Percentiles rank a stretch among this genome's conserved stretches.
phyloP scores from a whole-genome alignment of 2,329 filamentous ascomycete genomes.

The Stenocarpella maydis region DNA sequence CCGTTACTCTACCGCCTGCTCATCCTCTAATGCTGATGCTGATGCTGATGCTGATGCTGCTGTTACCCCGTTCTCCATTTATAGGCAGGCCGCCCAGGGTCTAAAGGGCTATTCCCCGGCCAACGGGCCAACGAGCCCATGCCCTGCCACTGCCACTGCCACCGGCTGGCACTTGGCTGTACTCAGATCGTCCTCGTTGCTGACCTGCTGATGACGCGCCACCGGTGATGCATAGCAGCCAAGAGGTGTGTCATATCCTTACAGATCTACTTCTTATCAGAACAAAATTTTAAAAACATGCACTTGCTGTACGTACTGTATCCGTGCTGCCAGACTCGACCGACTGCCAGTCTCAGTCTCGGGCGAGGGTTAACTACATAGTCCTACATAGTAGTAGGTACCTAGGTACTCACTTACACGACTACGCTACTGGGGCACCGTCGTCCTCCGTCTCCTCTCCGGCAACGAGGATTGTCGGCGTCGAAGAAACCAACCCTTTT shows the following conservation, averaged over 20 bases:
- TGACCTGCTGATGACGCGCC: slow-evolving; percentile 42
- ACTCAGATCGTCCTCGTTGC: neutral
- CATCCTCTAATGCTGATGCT: no score
- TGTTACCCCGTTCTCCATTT: neutral
- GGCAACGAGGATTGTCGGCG: neutral
- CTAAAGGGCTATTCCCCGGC: slow-evolving; percentile 3
- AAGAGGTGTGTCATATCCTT: slow-evolving; percentile 18
- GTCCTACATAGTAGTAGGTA: no score
- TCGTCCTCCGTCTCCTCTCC: neutral
- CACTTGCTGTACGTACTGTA: neutral
- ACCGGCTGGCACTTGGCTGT: neutral
- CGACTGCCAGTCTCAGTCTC: neutral
- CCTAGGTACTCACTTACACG: no score
- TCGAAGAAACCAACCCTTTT: neutral
- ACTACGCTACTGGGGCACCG: no score
- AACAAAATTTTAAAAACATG: neutral
- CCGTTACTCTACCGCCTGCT: neutral
- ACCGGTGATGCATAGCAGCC: slow-evolving; percentile 38
- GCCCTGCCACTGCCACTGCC: no score
- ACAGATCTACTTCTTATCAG: neutral
- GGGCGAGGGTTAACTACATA: no score
- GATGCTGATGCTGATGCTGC: no score
- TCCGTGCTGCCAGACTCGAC: no score
- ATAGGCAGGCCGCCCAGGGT: slow-evolving; percentile 16
- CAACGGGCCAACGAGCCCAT: no score